A percentile compares a stretch with the other conserved stretches of the same genome.
These are phyloP conservation scores for Hemileccinum impolitum DNA, from an alignment of 768 basidiomycete genomes.

Conservation along the genomic window DNA sequence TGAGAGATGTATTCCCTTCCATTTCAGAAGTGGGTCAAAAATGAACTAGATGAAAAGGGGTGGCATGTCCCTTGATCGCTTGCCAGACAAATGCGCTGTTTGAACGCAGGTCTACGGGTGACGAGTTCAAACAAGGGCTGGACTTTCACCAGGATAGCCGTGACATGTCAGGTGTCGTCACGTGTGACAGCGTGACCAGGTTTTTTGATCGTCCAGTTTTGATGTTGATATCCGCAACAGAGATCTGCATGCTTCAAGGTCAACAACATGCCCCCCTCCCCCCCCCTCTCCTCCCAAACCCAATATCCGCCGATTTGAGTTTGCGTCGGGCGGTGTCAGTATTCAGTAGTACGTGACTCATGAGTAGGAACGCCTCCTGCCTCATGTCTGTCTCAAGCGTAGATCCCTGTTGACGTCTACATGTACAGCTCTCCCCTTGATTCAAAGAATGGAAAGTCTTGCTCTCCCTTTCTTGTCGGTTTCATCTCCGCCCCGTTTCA, in stretches of 20 bases:
- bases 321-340: slow-evolving; percentile 8
- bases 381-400: slow-evolving; percentile 16
- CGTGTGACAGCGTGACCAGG: slow-evolving; percentile 18
- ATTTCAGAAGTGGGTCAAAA: slow-evolving; percentile 29
- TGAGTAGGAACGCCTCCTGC: slow-evolving; percentile 10
- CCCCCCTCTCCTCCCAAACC: no score
- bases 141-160: neutral
- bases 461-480: slow-evolving; percentile 1
- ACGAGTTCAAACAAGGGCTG: no score
- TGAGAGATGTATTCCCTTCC: slow-evolving; percentile 23
- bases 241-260: slow-evolving; percentile 13
- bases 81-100: slow-evolving; percentile 24
- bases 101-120: slow-evolving; percentile 16
- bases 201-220: slow-evolving; percentile 9
- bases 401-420: slow-evolving; percentile 17
- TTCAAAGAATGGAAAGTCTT: slow-evolving; percentile 20
- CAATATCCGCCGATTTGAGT: slow-evolving; percentile 15
- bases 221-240: slow-evolving; percentile 10
- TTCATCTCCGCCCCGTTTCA: slow-evolving; percentile 33
- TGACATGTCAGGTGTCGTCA: slow-evolving; percentile 2
- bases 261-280: no score
- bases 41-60: slow-evolving; percentile 28
- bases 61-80: slow-evolving; percentile 32
- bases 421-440: slow-evolving; percentile 7
- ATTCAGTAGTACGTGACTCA: slow-evolving; percentile 11